phyloP scores from a whole-genome alignment of 495 filamentous ascomycete species.

The Xylaria flabelliformis region DNA sequence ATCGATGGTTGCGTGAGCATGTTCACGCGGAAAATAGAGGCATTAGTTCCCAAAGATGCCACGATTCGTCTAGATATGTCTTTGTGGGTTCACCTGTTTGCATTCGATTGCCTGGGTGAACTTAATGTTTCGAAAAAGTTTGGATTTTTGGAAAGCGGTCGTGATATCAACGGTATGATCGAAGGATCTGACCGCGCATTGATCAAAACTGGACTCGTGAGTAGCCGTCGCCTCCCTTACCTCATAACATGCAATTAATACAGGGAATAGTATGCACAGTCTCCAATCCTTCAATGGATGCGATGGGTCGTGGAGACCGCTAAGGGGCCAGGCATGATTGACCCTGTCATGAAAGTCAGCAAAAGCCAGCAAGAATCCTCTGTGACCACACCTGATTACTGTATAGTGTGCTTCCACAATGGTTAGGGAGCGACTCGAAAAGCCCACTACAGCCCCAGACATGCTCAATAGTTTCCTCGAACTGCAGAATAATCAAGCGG shows the following conservation, averaged over 20 bases:
- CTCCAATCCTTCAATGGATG: not conserved
- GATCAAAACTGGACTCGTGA: not conserved
- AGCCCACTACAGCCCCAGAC: not conserved
- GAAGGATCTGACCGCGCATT: not conserved
- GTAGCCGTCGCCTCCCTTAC: not conserved
- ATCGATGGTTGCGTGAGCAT: not conserved
- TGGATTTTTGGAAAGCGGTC: constrained; percentile 58
- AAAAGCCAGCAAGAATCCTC: not conserved
- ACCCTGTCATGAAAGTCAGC: constrained; percentile 2
- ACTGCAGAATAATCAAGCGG: not conserved
- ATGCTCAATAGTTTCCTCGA: not conserved
- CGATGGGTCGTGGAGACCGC: not conserved
- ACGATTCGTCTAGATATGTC: constrained; percentile 49
- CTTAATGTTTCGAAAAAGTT: constrained; percentile 62
- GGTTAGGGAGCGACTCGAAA: not conserved
- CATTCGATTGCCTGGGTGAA: constrained; percentile 64
- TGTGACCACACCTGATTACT: not conserved
- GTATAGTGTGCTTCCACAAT: not conserved
- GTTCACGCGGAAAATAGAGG: not conserved
- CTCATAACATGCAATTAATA: not conserved
- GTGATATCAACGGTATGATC: not conserved
- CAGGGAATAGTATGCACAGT: not conserved
- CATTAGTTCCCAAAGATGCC: not conserved
- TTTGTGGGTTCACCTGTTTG: constrained; percentile 63
- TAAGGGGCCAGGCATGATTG: not conserved